Evolutionary conservation across 352 stramenopile genomes (phyloP).

Genomic region (Pythium diclinum): DNA sequence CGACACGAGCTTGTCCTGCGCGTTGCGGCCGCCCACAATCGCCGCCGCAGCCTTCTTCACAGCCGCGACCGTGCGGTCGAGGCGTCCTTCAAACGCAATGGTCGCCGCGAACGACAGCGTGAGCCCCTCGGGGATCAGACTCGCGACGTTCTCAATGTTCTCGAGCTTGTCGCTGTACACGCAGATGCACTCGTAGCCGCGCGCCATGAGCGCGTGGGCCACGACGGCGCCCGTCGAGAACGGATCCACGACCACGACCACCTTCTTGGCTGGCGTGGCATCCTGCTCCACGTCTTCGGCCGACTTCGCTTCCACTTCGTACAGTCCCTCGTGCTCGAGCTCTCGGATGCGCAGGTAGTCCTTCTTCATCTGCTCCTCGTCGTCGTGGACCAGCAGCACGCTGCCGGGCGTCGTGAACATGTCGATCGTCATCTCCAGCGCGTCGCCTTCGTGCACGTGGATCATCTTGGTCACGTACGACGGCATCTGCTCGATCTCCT

Average conservation of each 20-base stretch:
- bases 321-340: conserved; percentile 71
- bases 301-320: conserved; percentile 30
- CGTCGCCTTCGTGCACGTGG: conserved; percentile 74
- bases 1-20: conserved; percentile 49
- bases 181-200: conserved; percentile 89
- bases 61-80: conserved; percentile 45
- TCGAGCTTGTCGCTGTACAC: conserved; percentile 83
- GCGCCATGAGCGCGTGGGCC: conserved; percentile 86
- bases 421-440: conserved; percentile 89
- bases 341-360: conserved; percentile 88
- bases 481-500: conserved; percentile 88
- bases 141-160: conserved; percentile 80
- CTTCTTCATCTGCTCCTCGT: conserved; percentile 64
- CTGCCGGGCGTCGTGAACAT: conserved; percentile 95
- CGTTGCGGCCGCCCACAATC: conserved; percentile 20
- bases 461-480: conserved; percentile 92
- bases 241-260: conserved; percentile 93
- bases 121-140: conserved; percentile 70
- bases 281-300: conserved; percentile 12
- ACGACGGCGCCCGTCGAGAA: conserved; percentile 96
- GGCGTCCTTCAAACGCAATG: conserved; percentile 56
- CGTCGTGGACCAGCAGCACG: conserved; percentile 92
- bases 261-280: conserved; percentile 37
- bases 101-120: conserved; percentile 76
- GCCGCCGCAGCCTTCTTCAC: conserved; percentile 42